Evolutionary conservation across 1,284 basidiomycete genomes (phyloP).

Genomic region (Pascua sp.): DNA sequence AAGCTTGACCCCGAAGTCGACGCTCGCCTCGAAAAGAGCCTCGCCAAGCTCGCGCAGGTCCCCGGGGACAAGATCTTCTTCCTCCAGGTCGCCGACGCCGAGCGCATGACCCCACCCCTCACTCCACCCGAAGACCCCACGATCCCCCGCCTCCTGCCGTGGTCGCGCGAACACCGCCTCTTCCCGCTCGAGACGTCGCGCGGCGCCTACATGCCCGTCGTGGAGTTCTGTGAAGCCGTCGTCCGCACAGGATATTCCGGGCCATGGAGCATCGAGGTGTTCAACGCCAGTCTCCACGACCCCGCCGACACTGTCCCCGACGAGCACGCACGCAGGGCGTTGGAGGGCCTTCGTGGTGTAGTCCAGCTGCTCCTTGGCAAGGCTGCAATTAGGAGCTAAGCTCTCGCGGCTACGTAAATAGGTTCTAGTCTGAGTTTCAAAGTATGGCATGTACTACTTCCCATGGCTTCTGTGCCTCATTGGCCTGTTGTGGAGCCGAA

Average conservation of each 20-base stretch:
- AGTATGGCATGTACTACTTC: no score
- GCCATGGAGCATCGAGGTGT: slow-evolving; percentile 6
- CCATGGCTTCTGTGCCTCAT: no score
- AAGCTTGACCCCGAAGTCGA: background rate
- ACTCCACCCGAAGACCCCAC: background rate
- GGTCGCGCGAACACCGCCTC: slow-evolving; percentile 1
- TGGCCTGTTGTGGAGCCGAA: no score
- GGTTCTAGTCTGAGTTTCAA: no score
- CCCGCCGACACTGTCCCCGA: background rate
- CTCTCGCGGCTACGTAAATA: no score
- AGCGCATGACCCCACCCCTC: background rate
- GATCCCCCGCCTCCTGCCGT: background rate
- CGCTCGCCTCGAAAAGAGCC: background rate
- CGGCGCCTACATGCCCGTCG: slow-evolving; percentile 8
- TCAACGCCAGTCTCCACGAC: slow-evolving; percentile 1
- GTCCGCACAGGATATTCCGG: slow-evolving; percentile 1
- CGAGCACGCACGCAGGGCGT: background rate
- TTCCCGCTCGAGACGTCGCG: slow-evolving; percentile 3
- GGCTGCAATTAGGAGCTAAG: no score
- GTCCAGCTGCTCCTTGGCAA: background rate
- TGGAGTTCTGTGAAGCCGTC: slow-evolving; percentile 1
- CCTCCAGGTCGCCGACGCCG: slow-evolving; percentile 6
- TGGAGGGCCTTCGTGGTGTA: background rate
- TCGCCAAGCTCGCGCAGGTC: background rate
- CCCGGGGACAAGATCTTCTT: slow-evolving; percentile 3